Evolutionary conservation across 2,329 filamentous ascomycete genomes (phyloP).

Genomic region (Fusarium devonianum): DNA sequence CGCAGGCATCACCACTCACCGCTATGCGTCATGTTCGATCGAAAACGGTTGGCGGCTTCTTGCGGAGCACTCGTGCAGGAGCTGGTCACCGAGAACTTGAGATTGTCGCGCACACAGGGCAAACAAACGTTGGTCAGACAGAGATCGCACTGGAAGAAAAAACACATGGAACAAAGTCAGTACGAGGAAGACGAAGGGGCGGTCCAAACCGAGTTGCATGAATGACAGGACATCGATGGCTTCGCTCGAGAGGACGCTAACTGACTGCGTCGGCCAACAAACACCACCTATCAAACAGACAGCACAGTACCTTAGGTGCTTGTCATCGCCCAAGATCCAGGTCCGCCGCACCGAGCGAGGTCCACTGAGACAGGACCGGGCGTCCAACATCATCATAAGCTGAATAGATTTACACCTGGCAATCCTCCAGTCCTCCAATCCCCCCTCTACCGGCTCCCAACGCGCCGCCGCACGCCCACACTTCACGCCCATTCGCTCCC

Average conservation of each 20-base stretch:
- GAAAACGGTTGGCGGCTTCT: too few species aligned
- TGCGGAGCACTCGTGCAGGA: too few species aligned
- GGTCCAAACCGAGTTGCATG: constrained; percentile 26
- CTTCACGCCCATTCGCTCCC: constrained; percentile 7
- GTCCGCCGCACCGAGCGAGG: constrained; percentile 26
- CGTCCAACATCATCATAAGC: constrained; percentile 7
- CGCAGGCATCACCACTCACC: too few species aligned
- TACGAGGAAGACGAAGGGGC: constrained; percentile 10
- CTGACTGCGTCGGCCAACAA: constrained; percentile 33
- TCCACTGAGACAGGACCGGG: constrained; percentile 4
- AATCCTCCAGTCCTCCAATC: background rate
- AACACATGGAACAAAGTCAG: background rate
- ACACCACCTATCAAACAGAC: too few species aligned
- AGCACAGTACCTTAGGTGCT: constrained; percentile 24
- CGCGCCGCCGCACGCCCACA: constrained; percentile 1
- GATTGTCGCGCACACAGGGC: too few species aligned
- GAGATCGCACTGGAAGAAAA: constrained; percentile 5
- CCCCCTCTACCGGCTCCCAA: constrained; percentile 5
- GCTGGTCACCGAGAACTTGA: too few species aligned
- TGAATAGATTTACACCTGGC: constrained; percentile 19
- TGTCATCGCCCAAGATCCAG: constrained; percentile 19
- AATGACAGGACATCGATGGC: constrained; percentile 31
- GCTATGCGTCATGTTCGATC: too few species aligned
- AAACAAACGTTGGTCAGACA: too few species aligned
- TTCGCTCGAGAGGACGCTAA: constrained; percentile 26